Evolutionary conservation across 768 basidiomycete species (phyloP), one percentile per base, ranked within the genome.

Genomic region (Cantharellus cinnabarinus): DNA sequence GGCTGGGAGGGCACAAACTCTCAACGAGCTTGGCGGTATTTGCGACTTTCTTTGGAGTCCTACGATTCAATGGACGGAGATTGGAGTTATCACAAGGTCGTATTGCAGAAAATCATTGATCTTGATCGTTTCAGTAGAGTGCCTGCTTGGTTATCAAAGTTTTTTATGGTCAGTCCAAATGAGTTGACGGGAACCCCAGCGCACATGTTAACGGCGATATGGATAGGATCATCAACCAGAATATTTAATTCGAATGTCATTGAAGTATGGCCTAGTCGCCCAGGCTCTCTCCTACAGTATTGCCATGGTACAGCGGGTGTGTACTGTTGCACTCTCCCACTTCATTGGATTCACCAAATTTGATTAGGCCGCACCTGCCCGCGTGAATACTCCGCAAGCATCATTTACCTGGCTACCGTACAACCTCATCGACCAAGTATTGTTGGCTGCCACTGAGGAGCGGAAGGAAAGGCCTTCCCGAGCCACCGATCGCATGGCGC

Each of bases 1-100:
- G 83, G 85, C 0, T 94, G 94, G 83, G 77, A 84, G 20, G 93
- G 93, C 3, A 77, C 84, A 3, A 73, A 81, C 15, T 77, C 81
- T 41, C 83, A 87, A 63, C 78, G 85, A 62, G 89, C 82, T 3
- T 91, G 91, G 87, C 77, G 85, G 66, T 90, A 90, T 68, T 76
- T 99, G 51, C 84, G 89, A 63, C 76, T 81, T 63, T 77, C 82
- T 20, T 73, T 97, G 62, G 79, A 82, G 59, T 79, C 82, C 54
- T 79, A 95, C 64, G 94, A 99, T 67, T 74, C 73, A 5, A 65
- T 72, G 20, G 77, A 79, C 57, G 86, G 79, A 10, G 81, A 89
- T 66, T 82, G 77, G 70, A 76, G 75, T 60, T 94, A 95, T 68
- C 77, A 77, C 54, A 86, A 88, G 65, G 77, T 79, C 34, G 78